phyloP scores from a whole-genome alignment of 73 alveolate genomes.

The Stentor roeselii region DNA sequence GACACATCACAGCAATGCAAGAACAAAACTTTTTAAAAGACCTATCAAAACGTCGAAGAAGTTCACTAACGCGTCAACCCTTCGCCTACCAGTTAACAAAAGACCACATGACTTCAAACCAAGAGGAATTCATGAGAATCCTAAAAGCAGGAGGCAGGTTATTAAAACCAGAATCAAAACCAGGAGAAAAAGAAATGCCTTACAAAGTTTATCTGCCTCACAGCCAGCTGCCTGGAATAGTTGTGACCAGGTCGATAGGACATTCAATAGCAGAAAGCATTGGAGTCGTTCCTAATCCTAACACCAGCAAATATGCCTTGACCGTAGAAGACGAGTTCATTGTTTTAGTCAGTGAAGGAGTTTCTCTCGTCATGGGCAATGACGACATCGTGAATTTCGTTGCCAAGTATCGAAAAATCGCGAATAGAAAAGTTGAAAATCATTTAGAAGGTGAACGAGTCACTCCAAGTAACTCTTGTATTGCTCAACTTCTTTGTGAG shows the following conservation, averaged over 20 bases:
- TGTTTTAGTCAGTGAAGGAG: background rate
- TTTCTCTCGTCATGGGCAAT: background rate
- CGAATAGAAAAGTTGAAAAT: background rate
- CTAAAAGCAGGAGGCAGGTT: conserved; percentile 53
- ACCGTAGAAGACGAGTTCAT: conserved; percentile 9
- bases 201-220: conserved; percentile 44
- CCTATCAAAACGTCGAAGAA: background rate
- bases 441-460: background rate
- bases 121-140: conserved; percentile 51
- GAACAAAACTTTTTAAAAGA: background rate
- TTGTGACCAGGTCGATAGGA: conserved; percentile 51
- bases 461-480: background rate
- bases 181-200: conserved; percentile 51
- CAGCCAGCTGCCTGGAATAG: conserved; percentile 50
- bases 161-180: conserved; percentile 30
- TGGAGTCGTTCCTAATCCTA: conserved; percentile 33
- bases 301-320: background rate
- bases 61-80: background rate
- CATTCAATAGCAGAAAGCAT: conserved; percentile 12
- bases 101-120: conserved; percentile 56
- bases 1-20: background rate
- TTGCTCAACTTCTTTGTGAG: conserved; percentile 14
- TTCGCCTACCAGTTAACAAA: background rate
- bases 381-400: conserved; percentile 4
- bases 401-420: background rate